Evolutionary conservation across 2,329 filamentous ascomycete genomes (phyloP).

Genomic region (Chaetothyriales sp.): DNA sequence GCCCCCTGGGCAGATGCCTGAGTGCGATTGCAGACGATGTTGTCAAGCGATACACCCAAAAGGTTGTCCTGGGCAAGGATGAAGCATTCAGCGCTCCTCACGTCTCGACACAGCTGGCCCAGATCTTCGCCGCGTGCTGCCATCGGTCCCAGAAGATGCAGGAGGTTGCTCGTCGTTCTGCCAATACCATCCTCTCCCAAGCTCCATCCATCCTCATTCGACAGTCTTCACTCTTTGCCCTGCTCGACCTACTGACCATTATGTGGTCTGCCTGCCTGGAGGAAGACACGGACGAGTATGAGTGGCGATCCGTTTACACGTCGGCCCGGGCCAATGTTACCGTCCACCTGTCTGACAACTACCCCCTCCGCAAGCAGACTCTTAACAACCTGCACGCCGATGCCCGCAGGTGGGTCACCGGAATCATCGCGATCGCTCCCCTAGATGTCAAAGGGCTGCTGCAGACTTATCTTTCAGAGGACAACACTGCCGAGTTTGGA

Average conservation of each 20-base stretch:
- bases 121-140: slow-evolving; percentile 74
- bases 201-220: slow-evolving; percentile 85
- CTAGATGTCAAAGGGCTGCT: slow-evolving; percentile 88
- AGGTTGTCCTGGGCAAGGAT: slow-evolving; percentile 54
- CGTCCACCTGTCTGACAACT: slow-evolving; percentile 88
- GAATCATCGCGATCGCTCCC: slow-evolving; percentile 69
- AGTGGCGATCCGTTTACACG: slow-evolving; percentile 65
- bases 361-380: slow-evolving; percentile 63
- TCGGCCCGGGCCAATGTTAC: slow-evolving; percentile 64
- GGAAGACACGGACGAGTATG: slow-evolving; percentile 84
- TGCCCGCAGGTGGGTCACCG: slow-evolving; percentile 65
- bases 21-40: slow-evolving; percentile 50
- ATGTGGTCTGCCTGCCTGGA: slow-evolving; percentile 95
- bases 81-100: slow-evolving; percentile 79
- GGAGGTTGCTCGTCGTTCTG: slow-evolving; percentile 65
- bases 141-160: slow-evolving; percentile 88
- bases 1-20: slow-evolving; percentile 49
- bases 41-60: slow-evolving; percentile 63
- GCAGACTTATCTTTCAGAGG: slow-evolving; percentile 84
- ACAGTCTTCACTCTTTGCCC: slow-evolving; percentile 74
- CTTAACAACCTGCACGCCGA: slow-evolving; percentile 61
- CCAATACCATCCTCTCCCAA: slow-evolving; percentile 68
- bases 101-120: slow-evolving; percentile 70
- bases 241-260: slow-evolving; percentile 78
- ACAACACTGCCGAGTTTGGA: slow-evolving; percentile 79